Percentiles rank a stretch among this genome's conserved stretches.
Evolutionary conservation across 495 filamentous ascomycete genomes (phyloP).

Genomic region (Pyrenopolyporus hunteri): DNA sequence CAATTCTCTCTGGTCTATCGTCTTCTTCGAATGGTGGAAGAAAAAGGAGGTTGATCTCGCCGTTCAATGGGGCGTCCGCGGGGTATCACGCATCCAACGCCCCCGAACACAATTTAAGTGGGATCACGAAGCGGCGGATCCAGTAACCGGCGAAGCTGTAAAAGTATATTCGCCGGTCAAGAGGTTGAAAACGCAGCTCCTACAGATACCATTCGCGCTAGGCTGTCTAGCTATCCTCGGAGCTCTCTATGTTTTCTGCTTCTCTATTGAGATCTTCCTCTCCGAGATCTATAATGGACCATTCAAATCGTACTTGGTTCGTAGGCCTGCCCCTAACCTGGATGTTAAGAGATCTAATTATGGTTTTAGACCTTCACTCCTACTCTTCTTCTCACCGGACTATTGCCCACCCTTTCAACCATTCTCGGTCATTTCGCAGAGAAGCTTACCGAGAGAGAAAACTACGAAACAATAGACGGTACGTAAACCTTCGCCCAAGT

Average conservation of each 20-base stretch:
- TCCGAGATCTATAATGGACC: slow-evolving; percentile 93
- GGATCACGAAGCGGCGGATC: slow-evolving; percentile 76
- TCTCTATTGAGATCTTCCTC: slow-evolving; percentile 95
- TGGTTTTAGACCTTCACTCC: slow-evolving; percentile 77
- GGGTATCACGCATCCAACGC: slow-evolving; percentile 80
- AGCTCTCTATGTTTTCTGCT: slow-evolving; percentile 82
- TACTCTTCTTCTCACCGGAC: slow-evolving; percentile 79
- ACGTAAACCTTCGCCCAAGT: neutral
- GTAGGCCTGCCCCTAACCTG: slow-evolving; percentile 31
- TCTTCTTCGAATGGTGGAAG: slow-evolving; percentile 98
- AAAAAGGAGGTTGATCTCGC: slow-evolving; percentile 89
- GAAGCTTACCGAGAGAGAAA: slow-evolving; percentile 82
- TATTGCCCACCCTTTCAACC: slow-evolving; percentile 78
- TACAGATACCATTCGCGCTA: slow-evolving; percentile 89
- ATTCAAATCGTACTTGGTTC: slow-evolving; percentile 81
- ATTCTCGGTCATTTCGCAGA: slow-evolving; percentile 80
- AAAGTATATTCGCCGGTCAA: slow-evolving; percentile 80
- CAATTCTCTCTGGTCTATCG: slow-evolving; percentile 83
- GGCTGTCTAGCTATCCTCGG: slow-evolving; percentile 73
- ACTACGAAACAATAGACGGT: slow-evolving; percentile 84
- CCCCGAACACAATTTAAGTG: slow-evolving; percentile 79
- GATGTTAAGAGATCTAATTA: slow-evolving; percentile 42
- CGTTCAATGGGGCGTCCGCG: slow-evolving; percentile 89
- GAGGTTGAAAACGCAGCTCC: slow-evolving; percentile 75
- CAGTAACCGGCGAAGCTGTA: slow-evolving; percentile 81